phyloP scores from a whole-genome alignment of 2,329 filamentous ascomycete species.

The Diaporthe australafricana region DNA sequence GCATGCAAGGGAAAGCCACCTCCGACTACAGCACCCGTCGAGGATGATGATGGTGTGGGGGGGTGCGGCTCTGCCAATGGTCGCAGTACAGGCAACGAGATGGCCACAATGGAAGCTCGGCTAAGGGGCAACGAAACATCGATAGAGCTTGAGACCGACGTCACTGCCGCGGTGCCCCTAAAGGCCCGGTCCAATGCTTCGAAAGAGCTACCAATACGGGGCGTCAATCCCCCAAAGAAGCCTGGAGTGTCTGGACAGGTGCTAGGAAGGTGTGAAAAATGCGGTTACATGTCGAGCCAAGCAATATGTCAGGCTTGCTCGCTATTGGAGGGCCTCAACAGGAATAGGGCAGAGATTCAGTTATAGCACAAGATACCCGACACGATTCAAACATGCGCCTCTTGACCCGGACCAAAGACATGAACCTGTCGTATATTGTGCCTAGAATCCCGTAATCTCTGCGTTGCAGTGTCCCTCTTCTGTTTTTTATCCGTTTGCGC shows the following conservation, averaged over 20 bases:
- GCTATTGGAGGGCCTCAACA: constrained; percentile 90
- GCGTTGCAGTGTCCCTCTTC: not conserved
- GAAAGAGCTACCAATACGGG: constrained; percentile 42
- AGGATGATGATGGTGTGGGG: constrained; percentile 73
- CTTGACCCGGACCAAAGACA: not conserved
- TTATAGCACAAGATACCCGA: constrained; percentile 53
- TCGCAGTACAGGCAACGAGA: constrained; percentile 76
- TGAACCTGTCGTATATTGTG: not conserved
- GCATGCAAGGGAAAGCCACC: constrained; percentile 58
- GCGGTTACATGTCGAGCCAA: constrained; percentile 96
- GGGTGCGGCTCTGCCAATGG: constrained; percentile 82
- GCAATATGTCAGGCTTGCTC: constrained; percentile 93
- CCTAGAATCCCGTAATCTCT: not conserved
- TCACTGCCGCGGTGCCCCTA: constrained; percentile 60
- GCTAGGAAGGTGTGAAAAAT: constrained; percentile 85
- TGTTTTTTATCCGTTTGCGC: not conserved
- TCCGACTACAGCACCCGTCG: constrained; percentile 47
- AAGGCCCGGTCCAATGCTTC: constrained; percentile 43
- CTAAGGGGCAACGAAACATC: constrained; percentile 71
- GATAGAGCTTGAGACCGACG: constrained; percentile 71
- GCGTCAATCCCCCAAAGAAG: constrained; percentile 39
- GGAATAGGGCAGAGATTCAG: constrained; percentile 71
- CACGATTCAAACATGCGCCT: not conserved
- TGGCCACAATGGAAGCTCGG: constrained; percentile 83
- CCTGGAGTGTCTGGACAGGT: constrained; percentile 69